These are phyloP conservation scores for Coniochaeta sp. DNA, from an alignment of 2,329 filamentous ascomycete species.

Conservation along the genomic window DNA sequence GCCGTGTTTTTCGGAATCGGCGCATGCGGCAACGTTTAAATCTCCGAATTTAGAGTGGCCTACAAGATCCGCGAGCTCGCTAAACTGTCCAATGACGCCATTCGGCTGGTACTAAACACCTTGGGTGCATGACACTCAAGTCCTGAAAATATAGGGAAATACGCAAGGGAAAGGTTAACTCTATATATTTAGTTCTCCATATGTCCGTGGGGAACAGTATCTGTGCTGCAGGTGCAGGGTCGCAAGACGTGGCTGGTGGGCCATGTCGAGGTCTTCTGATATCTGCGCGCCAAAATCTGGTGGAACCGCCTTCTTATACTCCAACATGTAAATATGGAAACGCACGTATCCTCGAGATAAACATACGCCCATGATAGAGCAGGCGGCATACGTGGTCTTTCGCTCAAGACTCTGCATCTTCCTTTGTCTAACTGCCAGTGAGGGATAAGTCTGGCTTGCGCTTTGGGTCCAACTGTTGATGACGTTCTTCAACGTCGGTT, in stretches of 20 bases:
- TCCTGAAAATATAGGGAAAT: not conserved
- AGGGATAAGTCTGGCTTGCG: not conserved
- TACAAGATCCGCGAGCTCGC: not conserved
- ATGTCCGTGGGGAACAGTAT: not conserved
- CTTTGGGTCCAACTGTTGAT: not conserved
- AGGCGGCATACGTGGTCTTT: not conserved
- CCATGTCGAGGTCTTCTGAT: not conserved
- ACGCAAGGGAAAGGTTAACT: not conserved
- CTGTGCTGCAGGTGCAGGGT: not conserved
- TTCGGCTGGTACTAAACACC: not conserved
- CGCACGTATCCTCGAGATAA: not conserved
- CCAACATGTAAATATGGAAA: not conserved
- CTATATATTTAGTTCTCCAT: not conserved
- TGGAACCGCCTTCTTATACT: not conserved
- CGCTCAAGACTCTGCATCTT: not conserved
- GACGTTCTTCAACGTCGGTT: not conserved
- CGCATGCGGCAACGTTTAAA: not conserved
- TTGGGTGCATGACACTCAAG: not conserved
- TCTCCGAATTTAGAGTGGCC: not conserved
- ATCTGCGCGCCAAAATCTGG: not conserved
- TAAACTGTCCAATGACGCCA: not conserved
- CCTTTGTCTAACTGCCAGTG: not conserved
- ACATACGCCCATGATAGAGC: not conserved
- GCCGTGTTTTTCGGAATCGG: not conserved
- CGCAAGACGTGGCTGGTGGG: not conserved